Percentiles rank a stretch among this genome's conserved stretches.
phyloP scores from a whole-genome alignment of 805 yeast species.

The Lipomyces spencermartinsiae region DNA sequence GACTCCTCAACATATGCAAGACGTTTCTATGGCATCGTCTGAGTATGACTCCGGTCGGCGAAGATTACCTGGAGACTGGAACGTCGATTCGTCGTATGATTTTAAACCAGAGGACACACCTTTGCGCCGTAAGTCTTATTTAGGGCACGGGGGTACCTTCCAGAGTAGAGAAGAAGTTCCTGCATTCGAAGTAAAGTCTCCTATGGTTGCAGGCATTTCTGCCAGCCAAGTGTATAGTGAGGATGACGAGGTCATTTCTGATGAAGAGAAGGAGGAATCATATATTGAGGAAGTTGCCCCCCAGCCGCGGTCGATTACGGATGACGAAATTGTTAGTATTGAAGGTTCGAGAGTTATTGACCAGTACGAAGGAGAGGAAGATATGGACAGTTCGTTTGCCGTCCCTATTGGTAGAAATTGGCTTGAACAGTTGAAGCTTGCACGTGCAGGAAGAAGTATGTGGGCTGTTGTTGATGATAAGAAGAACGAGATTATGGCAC shows the following conservation, averaged over 20 bases:
- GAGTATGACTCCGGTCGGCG: slow-evolving; percentile 15
- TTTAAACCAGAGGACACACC: slow-evolving; percentile 22
- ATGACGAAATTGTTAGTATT: slow-evolving; percentile 6
- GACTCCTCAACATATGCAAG: slow-evolving; percentile 20
- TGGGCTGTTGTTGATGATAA: slow-evolving; percentile 26
- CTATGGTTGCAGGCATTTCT: not conserved
- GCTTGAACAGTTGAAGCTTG: slow-evolving; percentile 27
- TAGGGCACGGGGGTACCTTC: slow-evolving; percentile 20
- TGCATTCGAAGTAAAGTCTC: not conserved
- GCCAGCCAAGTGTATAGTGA: not conserved
- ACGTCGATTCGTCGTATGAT: slow-evolving; percentile 7
- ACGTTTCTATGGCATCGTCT: slow-evolving; percentile 10
- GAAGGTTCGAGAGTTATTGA: slow-evolving; percentile 19
- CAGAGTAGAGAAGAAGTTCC: not conserved
- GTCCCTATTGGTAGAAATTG: slow-evolving; percentile 29
- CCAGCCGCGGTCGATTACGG: slow-evolving; percentile 9
- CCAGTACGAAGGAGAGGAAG: slow-evolving; percentile 14
- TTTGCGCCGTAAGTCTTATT: slow-evolving; percentile 18
- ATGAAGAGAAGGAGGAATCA: slow-evolving; percentile 18
- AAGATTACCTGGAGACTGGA: slow-evolving; percentile 29
- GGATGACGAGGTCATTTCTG: slow-evolving; percentile 21
- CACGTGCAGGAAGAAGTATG: slow-evolving; percentile 19
- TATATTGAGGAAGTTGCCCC: slow-evolving; percentile 19
- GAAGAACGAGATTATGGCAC: slow-evolving; percentile 9
- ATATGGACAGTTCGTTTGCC: not conserved